A percentile compares a stretch with the other conserved stretches of the same genome.
These are phyloP conservation scores for Cladobotryum protrusum DNA, from an alignment of 2,329 filamentous ascomycete genomes.

Conservation along the genomic window DNA sequence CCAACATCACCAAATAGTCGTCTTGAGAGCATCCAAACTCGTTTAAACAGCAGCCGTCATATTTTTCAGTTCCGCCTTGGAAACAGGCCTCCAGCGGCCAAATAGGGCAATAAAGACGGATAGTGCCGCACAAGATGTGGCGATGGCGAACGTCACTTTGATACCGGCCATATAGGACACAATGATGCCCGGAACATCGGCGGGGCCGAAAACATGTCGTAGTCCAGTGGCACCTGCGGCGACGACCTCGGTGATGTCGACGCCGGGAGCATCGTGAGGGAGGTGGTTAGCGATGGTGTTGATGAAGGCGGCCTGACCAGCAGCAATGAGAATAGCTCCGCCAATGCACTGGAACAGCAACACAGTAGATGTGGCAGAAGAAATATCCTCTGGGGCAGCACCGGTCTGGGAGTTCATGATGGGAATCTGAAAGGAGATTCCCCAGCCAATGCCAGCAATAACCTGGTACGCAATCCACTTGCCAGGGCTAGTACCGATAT, in stretches of 20 bases:
- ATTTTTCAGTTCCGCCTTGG: too few species aligned
- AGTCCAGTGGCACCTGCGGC: constrained; percentile 2
- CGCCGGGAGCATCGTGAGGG: constrained; percentile 4
- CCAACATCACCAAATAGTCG: too few species aligned
- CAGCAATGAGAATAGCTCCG: constrained; percentile 36
- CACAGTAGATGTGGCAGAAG: constrained; percentile 4
- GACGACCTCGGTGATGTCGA: background rate
- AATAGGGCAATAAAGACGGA: too few species aligned
- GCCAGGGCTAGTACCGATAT: constrained; percentile 9
- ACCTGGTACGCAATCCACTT: constrained; percentile 26
- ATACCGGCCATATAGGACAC: constrained; percentile 1
- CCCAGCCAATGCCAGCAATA: constrained; percentile 39
- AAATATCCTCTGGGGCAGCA: background rate
- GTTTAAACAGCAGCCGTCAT: too few species aligned
- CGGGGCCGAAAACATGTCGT: background rate
- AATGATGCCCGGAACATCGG: background rate
- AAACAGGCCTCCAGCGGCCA: too few species aligned
- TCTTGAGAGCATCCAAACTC: too few species aligned
- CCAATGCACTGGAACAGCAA: constrained; percentile 37
- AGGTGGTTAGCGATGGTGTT: constrained; percentile 27
- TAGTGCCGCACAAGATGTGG: too few species aligned
- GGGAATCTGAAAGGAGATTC: constrained; percentile 37
- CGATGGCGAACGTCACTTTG: constrained; percentile 2
- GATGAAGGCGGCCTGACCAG: constrained; percentile 33
- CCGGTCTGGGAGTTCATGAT: constrained; percentile 35